Evolutionary conservation across 2,329 filamentous ascomycete species (phyloP).

Genomic region (Claviceps humidiphila): DNA sequence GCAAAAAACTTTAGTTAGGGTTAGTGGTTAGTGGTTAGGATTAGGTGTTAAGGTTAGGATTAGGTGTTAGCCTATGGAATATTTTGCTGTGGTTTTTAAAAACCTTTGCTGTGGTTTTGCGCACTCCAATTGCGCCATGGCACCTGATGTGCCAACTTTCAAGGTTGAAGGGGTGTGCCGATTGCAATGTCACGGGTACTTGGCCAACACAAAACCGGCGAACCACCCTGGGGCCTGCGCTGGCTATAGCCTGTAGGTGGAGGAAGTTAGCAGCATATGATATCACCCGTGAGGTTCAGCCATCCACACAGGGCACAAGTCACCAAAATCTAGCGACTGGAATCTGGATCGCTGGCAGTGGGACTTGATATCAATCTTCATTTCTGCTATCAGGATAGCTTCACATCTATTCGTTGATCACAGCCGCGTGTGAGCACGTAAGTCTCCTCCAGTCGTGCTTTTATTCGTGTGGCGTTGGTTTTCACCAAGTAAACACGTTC

Average conservation of each 20-base stretch:
- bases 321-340: not conserved
- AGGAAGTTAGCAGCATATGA: not conserved
- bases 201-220: not conserved
- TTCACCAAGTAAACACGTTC: not conserved
- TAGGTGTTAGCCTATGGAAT: too few species aligned
- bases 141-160: not conserved
- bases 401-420: slow-evolving; percentile 2
- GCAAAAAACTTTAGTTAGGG: too few species aligned
- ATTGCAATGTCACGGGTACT: not conserved
- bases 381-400: slow-evolving; percentile 2
- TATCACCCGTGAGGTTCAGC: not conserved
- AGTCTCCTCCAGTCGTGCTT: not conserved
- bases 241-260: not conserved
- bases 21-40: too few species aligned
- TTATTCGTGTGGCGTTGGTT: not conserved
- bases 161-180: not conserved
- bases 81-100: too few species aligned
- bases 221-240: too few species aligned
- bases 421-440: not conserved
- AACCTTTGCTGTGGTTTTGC: too few species aligned
- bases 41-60: too few species aligned
- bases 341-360: not conserved
- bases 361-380: not conserved
- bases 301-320: not conserved
- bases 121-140: not conserved